These are phyloP conservation scores for Fragilaria crotonensis DNA, from an alignment of 108 stramenopile species.

Conservation along the genomic window DNA sequence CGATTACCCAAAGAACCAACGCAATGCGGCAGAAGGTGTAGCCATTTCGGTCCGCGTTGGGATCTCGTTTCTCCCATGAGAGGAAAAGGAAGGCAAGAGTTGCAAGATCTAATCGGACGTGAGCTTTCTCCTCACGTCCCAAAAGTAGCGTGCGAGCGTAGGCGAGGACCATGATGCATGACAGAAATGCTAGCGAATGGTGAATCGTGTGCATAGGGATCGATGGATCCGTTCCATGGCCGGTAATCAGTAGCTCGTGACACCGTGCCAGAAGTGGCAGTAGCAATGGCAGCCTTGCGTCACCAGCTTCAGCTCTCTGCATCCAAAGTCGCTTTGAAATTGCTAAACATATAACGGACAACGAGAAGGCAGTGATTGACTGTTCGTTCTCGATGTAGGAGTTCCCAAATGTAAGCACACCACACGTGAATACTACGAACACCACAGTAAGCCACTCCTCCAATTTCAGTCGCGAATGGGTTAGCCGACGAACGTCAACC, in stretches of 20 bases:
- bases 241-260: slow-evolving; percentile 47
- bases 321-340: slow-evolving; percentile 5
- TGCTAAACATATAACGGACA: slow-evolving; percentile 45
- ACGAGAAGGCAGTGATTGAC: slow-evolving; percentile 50
- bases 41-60: slow-evolving; percentile 49
- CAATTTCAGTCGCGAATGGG: slow-evolving; percentile 21
- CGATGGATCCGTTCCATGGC: slow-evolving; percentile 79
- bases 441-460: slow-evolving; percentile 29
- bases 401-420: slow-evolving; percentile 42
- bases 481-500: too few species aligned
- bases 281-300: slow-evolving; percentile 31
- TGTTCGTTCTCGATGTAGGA: slow-evolving; percentile 54
- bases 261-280: slow-evolving; percentile 31
- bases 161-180: slow-evolving; percentile 34
- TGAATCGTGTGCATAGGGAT: slow-evolving; percentile 66
- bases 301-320: slow-evolving; percentile 3
- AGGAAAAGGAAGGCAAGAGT: slow-evolving; percentile 33
- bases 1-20: slow-evolving; percentile 23
- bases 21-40: slow-evolving; percentile 35
- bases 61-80: slow-evolving; percentile 67
- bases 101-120: slow-evolving; percentile 29
- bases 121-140: slow-evolving; percentile 5
- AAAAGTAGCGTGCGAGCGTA: slow-evolving; percentile 26
- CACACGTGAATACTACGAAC: slow-evolving; percentile 56
- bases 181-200: slow-evolving; percentile 41